phyloP scores from a whole-genome alignment of 768 basidiomycete genomes.

The Hericium coralloides region DNA sequence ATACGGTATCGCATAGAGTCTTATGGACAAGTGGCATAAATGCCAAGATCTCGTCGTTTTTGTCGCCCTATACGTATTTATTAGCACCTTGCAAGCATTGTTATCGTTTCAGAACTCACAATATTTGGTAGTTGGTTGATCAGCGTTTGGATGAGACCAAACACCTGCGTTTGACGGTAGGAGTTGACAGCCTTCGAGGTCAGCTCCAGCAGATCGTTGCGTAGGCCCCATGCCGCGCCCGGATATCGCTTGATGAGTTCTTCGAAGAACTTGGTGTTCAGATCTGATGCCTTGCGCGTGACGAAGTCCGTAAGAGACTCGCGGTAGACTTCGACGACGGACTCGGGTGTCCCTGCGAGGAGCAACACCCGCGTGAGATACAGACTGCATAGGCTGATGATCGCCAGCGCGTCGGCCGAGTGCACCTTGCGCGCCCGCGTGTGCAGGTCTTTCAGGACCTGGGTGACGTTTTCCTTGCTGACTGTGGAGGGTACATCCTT shows the following conservation, averaged over 20 bases:
- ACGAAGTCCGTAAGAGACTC: conserved; percentile 68
- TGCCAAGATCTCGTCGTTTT: conserved; percentile 31
- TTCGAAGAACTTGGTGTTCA: conserved; percentile 68
- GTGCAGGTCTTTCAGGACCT: conserved; percentile 58
- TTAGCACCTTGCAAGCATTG: neutral
- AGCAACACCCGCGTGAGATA: conserved; percentile 54
- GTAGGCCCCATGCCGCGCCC: conserved; percentile 53
- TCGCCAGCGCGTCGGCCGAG: conserved; percentile 50
- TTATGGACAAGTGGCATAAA: conserved; percentile 46
- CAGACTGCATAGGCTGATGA: conserved; percentile 60
- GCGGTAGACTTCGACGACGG: conserved; percentile 47
- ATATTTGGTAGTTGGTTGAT: conserved; percentile 42
- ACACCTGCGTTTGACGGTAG: conserved; percentile 68
- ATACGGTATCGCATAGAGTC: conserved; percentile 38
- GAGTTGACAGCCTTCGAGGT: conserved; percentile 57
- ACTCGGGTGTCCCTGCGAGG: conserved; percentile 27
- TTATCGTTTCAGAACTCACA: conserved; percentile 26
- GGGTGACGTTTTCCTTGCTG: conserved; percentile 33
- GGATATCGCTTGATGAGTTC: conserved; percentile 69
- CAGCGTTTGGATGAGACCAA: conserved; percentile 62
- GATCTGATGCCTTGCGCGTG: conserved; percentile 68
- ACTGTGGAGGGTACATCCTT: conserved; percentile 52
- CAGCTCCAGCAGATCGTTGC: conserved; percentile 47
- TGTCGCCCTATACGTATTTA: conserved; percentile 21
- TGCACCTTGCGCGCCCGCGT: conserved; percentile 57